phyloP scores from a whole-genome alignment of 768 basidiomycete species.

The Lanmaoa rubissima region DNA sequence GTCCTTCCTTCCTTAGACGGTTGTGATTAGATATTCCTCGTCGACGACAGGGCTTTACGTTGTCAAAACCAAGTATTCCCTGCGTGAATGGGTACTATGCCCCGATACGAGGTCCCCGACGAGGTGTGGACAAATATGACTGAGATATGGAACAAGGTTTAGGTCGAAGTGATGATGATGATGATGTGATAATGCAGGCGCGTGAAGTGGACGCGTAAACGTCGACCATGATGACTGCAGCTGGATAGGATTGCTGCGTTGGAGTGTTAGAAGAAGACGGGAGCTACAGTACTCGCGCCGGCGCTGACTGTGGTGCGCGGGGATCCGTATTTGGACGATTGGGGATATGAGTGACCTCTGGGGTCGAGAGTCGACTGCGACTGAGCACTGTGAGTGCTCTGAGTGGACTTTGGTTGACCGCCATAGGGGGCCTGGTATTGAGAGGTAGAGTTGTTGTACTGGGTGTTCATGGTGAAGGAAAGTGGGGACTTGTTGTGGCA shows the following conservation, averaged over 20 bases:
- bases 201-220: slow-evolving; percentile 1
- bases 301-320: slow-evolving; percentile 43
- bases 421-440: slow-evolving; percentile 14
- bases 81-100: slow-evolving; percentile 4
- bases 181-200: neutral
- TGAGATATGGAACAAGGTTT: neutral
- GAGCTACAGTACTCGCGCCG: slow-evolving; percentile 48
- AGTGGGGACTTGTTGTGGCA: neutral
- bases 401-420: slow-evolving; percentile 21
- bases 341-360: slow-evolving; percentile 23
- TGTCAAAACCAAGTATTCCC: slow-evolving; percentile 6
- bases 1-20: slow-evolving; percentile 19
- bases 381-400: slow-evolving; percentile 15
- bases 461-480: slow-evolving; percentile 26
- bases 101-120: slow-evolving; percentile 1
- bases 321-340: slow-evolving; percentile 24
- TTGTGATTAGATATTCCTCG: slow-evolving; percentile 18
- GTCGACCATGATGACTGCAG: neutral
- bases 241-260: neutral
- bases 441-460: slow-evolving; percentile 19
- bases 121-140: neutral
- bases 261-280: slow-evolving; percentile 55
- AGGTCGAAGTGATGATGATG: neutral
- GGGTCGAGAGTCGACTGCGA: slow-evolving; percentile 21
- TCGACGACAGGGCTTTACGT: neutral